Evolutionary conservation across 2,329 filamentous ascomycete genomes (phyloP).

Genomic region (Alternaria longipes): DNA sequence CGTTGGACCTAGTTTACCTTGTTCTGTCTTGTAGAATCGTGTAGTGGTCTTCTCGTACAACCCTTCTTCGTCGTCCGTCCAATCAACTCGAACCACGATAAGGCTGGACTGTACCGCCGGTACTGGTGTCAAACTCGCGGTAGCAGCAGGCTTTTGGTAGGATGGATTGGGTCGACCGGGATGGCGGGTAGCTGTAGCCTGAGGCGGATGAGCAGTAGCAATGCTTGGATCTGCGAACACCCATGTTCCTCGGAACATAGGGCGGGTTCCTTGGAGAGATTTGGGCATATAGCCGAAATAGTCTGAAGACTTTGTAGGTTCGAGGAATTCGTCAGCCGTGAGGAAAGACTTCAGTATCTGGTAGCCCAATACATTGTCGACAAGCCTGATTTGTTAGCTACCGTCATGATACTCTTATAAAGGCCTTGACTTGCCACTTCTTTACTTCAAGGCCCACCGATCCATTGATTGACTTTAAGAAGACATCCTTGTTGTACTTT

Average conservation of each 20-base stretch:
- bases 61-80: conserved; percentile 43
- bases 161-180: conserved; percentile 18
- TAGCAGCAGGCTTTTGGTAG: background rate
- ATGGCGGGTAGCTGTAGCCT: conserved; percentile 14
- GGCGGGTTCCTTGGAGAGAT: conserved; percentile 28
- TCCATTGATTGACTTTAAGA: conserved; percentile 26
- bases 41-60: conserved; percentile 39
- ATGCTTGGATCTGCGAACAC: conserved; percentile 39
- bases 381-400: conserved; percentile 29
- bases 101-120: conserved; percentile 5
- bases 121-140: background rate
- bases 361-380: conserved; percentile 26
- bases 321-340: conserved; percentile 28
- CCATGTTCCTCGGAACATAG: conserved; percentile 41
- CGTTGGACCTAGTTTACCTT: conserved; percentile 21
- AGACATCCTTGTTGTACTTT: conserved; percentile 20
- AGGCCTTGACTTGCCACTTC: conserved; percentile 32
- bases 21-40: conserved; percentile 33
- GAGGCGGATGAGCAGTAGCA: conserved; percentile 2
- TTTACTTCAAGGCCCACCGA: conserved; percentile 24
- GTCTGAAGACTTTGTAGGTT: conserved; percentile 31
- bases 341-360: conserved; percentile 35
- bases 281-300: conserved; percentile 30
- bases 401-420: background rate
- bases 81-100: conserved; percentile 43